Base-by-base conservation (phyloP, 768 basidiomycete genomes). In the Dioszegia crocea region DNA sequence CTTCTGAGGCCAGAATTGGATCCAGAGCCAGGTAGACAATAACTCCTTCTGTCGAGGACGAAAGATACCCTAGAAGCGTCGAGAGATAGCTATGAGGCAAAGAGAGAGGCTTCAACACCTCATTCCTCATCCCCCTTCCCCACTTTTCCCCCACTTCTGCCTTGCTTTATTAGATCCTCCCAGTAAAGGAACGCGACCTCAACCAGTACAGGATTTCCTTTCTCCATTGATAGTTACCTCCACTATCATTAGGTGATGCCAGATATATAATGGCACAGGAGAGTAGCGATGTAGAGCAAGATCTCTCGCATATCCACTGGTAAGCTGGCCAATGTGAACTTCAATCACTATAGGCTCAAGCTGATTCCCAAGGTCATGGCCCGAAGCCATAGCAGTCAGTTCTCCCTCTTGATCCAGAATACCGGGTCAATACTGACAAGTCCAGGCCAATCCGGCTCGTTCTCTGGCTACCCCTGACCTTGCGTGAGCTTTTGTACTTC, bases 261-360 rank as follows among this genome's bases (percentile, higher is more conserved):
- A 11, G n/a, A 4, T 27, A 8, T 4, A 33, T 10, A 2, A 65
- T 65, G 60, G 56, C 60, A 3, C 49, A 59, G 30, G 30, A 30
- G 9, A 33, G 33, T 33, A 33, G 17, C 36, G 61, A 67, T 23
- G 56, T 64, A 36, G 69, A 68, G 40, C 69, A 60, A 41, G 66
- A 71, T 39, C 61, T 71, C 39, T 67, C 66, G 4, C 69, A 71
- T 56, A 71, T 68, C 29, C 69, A 71, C 59, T 71, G 69, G 69
- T 71, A 38, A 57, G 68, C 48, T 57, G n/a, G n/a, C n/a, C n/a
- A n/a, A n/a, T n/a, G n/a, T n/a, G n/a, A n/a, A n/a, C n/a, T n/a
- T n/a, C n/a, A 16, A 2, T 33, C 26, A 8, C 1, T 2, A 11
- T 33, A 9, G 33, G 8, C 33, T 33, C 14, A 6, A 63, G 61